phyloP scores from a whole-genome alignment of 352 stramenopile species.

The Globisporangium megalacanthum region DNA sequence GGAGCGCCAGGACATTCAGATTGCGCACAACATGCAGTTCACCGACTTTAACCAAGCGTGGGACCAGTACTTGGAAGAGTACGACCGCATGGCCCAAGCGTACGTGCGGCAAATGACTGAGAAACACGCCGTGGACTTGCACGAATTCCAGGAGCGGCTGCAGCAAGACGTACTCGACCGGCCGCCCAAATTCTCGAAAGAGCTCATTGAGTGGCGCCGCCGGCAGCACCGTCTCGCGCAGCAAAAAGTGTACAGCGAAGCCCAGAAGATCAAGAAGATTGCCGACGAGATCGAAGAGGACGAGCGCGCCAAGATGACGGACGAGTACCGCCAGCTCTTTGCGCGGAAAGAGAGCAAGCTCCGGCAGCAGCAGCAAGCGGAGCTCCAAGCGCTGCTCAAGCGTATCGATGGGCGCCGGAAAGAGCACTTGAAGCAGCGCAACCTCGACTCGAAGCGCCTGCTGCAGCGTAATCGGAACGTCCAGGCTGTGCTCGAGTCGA shows the following conservation, averaged over 20 bases:
- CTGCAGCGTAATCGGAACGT: slow-evolving; percentile 96
- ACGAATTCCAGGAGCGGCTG: slow-evolving; percentile 86
- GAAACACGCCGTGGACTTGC: slow-evolving; percentile 82
- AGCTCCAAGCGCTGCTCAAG: slow-evolving; percentile 92
- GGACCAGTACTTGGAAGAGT: slow-evolving; percentile 95
- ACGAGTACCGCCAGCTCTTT: slow-evolving; percentile 74
- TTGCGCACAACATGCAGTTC: slow-evolving; percentile 95
- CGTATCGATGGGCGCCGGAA: slow-evolving; percentile 91
- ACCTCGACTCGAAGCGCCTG: slow-evolving; percentile 91
- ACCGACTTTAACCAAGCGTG: slow-evolving; percentile 92
- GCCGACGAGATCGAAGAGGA: slow-evolving; percentile 92
- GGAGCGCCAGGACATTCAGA: slow-evolving; percentile 93
- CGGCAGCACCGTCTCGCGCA: slow-evolving; percentile 92
- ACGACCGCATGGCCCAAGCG: slow-evolving; percentile 91
- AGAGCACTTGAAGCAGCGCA: slow-evolving; percentile 92
- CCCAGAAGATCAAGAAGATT: slow-evolving; percentile 94
- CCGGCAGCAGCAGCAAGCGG: slow-evolving; percentile 88
- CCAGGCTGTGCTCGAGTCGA: slow-evolving; percentile 90
- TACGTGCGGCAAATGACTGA: slow-evolving; percentile 95
- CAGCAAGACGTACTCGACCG: slow-evolving; percentile 83
- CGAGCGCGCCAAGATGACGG: slow-evolving; percentile 86
- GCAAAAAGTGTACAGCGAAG: slow-evolving; percentile 92
- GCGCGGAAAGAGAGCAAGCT: slow-evolving; percentile 88
- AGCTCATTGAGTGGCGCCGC: slow-evolving; percentile 93
- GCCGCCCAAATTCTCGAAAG: slow-evolving; percentile 90